Evolutionary conservation across 345 rosid species (phyloP).

Genomic region (Lenwebbia sp.): DNA sequence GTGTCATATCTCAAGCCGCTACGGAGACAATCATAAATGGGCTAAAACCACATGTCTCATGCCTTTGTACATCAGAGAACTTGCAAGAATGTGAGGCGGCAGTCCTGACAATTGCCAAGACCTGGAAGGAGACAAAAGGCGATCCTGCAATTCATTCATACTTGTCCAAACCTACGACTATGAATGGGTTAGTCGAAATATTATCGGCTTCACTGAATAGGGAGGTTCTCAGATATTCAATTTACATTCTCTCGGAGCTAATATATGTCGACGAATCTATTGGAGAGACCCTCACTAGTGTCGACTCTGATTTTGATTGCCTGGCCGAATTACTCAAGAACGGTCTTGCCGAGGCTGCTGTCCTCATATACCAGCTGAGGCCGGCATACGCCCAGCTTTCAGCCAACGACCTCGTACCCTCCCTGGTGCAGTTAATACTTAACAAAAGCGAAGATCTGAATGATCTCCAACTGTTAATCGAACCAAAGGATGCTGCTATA

Average conservation of each 20-base stretch:
- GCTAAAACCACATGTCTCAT: constrained; percentile 34
- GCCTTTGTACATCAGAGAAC: constrained; percentile 52
- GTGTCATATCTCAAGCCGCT: constrained; percentile 52
- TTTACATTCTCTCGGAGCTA: constrained; percentile 44
- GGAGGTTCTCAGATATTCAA: constrained; percentile 34
- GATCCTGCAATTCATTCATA: constrained; percentile 42
- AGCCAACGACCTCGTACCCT: constrained; percentile 36
- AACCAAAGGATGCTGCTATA: constrained; percentile 49
- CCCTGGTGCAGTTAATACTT: constrained; percentile 36
- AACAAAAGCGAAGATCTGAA: constrained; percentile 18
- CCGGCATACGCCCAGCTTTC: constrained; percentile 45
- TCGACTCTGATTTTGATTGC: constrained; percentile 52
- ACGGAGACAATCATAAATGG: constrained; percentile 35
- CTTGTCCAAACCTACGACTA: constrained; percentile 31
- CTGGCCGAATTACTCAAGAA: constrained; percentile 47
- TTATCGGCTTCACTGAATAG: constrained; percentile 44
- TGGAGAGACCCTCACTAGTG: constrained; percentile 41
- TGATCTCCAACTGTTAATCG: constrained; percentile 26
- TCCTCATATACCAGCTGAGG: constrained; percentile 41
- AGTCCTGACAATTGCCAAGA: constrained; percentile 31
- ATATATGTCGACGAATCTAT: constrained; percentile 27
- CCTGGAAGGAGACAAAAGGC: constrained; percentile 49
- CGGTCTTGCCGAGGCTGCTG: constrained; percentile 50
- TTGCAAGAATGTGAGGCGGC: constrained; percentile 55
- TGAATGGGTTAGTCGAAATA: constrained; percentile 50